A percentile compares a stretch with the other conserved stretches of the same genome.
phyloP scores from a whole-genome alignment of 306 rosid genomes.

The barrel medic (Medicago truncatula) region MtrunA17r5.0-ANR NC_053047.1:3452001-3452500 shows the following conservation, averaged over 20 bases:
- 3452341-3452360: constrained; percentile 56
- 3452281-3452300: constrained; percentile 48
- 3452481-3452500: constrained; percentile 40
- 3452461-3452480: constrained; percentile 29
- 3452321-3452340: constrained; percentile 45
- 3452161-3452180: constrained; percentile 59
- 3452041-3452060: constrained; percentile 64
- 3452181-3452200: constrained; percentile 62
- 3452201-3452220: constrained; percentile 79
- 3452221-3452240: constrained; percentile 85
- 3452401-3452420: constrained; percentile 33
- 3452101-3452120: constrained; percentile 78
- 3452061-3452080: constrained; percentile 79
- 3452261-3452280: constrained; percentile 76
- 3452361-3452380: constrained; percentile 62
- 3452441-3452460: neutral
- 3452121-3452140: constrained; percentile 77
- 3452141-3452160: constrained; percentile 59
- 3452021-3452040: constrained; percentile 81
- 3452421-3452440: constrained; percentile 32
- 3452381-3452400: constrained; percentile 48
- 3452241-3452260: constrained; percentile 90
- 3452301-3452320: constrained; percentile 52
- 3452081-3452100: constrained; percentile 86
- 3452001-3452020: constrained; percentile 96